Base-by-base conservation (phyloP, 2,329 filamentous ascomycete species). In the Tolypocladium tropicale region DNA sequence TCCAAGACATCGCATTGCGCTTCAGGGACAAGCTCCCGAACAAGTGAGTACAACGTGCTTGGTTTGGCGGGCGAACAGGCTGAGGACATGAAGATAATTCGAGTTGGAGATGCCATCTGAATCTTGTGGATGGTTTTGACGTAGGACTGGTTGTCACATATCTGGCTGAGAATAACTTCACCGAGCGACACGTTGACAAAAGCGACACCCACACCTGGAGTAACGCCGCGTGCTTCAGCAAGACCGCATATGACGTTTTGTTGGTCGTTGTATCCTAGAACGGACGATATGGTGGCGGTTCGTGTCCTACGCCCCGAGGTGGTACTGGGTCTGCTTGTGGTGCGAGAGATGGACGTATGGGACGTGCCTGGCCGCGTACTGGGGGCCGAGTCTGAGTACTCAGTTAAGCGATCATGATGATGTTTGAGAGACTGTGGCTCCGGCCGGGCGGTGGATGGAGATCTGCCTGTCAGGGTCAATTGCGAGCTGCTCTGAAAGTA, bases 131-230 rank as follows among this genome's bases (percentile, higher is more conserved):
- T 77, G 0, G 91, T 95, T 65, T 86, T 86, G 56, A 91, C 85
- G 67, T 95, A 97, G 36, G 91, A 95, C 68, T 96, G 91, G 56
- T 86, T 95, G 69, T 97, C 93, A 66, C 88, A 91, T 60, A 97
- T 93, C 65, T 96, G 90, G 66, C 90, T 95, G 41, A 97, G 78
- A 32, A 91, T 83, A 18, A 84, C 89, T 71, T 96, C 90, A 41
- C 88, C 89, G 2, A 89, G 92, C 46, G 89, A 86, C 3, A 95
- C 77, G 65, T 97, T 95, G 66, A 96, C 78, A 65, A 96, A 92
- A 3, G 90, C 89, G 43, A 96, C 76, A 1, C 93, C 92, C 2
- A 97, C 86, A 0, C 85, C 88, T 0, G 91, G 90, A 25, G 89
- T 86, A 5, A 96, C 82, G 6, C 90, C 90, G n/a, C 92, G 86